phyloP scores from a whole-genome alignment of 192 early-diverging fungal genomes.

The Kickxella alabastrina region DNA sequence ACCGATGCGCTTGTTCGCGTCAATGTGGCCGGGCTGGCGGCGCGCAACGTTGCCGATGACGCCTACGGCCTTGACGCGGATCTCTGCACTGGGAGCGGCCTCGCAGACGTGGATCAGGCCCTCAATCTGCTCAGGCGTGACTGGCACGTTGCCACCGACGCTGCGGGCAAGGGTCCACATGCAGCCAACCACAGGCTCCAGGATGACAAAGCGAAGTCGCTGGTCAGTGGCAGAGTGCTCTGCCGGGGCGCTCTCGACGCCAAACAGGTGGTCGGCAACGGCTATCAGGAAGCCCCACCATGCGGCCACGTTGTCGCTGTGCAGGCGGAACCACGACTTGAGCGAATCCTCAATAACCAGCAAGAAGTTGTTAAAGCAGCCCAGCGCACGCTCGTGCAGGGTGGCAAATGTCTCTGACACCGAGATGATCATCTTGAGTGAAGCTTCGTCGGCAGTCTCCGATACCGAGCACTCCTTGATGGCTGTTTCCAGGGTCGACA shows the following conservation, averaged over 20 bases:
- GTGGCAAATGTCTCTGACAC: slow-evolving; percentile 54
- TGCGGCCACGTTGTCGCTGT: slow-evolving; percentile 16
- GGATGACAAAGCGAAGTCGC: slow-evolving; percentile 51
- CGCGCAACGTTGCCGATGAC: slow-evolving; percentile 71
- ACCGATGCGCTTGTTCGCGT: slow-evolving; percentile 58
- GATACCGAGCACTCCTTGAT: slow-evolving; percentile 17
- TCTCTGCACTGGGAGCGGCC: slow-evolving; percentile 17
- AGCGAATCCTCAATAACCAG: slow-evolving; percentile 67
- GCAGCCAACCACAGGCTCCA: slow-evolving; percentile 68
- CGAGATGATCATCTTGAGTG: slow-evolving; percentile 51
- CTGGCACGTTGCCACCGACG: slow-evolving; percentile 55
- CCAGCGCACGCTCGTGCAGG: slow-evolving; percentile 64
- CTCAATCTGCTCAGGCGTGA: slow-evolving; percentile 47
- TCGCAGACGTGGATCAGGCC: slow-evolving; percentile 44
- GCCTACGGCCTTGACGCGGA: slow-evolving; percentile 66
- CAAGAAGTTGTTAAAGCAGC: slow-evolving; percentile 73
- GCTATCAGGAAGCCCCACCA: slow-evolving; percentile 63
- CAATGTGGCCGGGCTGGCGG: slow-evolving; percentile 57
- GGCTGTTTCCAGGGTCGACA: slow-evolving; percentile 26
- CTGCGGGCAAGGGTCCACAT: slow-evolving; percentile 76
- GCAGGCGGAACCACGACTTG: slow-evolving; percentile 59
- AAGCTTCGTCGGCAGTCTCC: slow-evolving; percentile 22
- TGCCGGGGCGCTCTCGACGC: slow-evolving; percentile 47
- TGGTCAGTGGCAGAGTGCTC: slow-evolving; percentile 52
- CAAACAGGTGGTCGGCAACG: slow-evolving; percentile 52